Evolutionary conservation across 139 green algal genomes (phyloP), one percentile per base, ranked within the genome.

Genomic region (Chlorella sp.): DNA sequence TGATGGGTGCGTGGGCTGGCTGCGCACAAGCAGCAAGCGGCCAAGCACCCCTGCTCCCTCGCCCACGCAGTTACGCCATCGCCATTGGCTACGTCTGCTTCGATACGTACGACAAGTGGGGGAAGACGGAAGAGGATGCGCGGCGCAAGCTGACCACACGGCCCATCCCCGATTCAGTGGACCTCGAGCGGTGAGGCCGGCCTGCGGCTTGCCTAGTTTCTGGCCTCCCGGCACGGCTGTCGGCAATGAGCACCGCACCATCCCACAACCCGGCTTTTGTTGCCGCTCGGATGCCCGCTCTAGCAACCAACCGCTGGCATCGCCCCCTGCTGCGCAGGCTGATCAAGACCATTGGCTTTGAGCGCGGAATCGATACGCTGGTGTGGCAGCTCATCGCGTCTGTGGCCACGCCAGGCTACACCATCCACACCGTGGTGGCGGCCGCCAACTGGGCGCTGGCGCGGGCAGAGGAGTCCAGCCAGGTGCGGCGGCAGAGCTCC

Each of bases 311-410:
- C n/a, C n/a, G n/a, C n/a, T n/a, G n/a, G n/a, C n/a, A n/a, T n/a
- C n/a, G n/a, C n/a, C n/a, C n/a, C n/a, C n/a, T n/a, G n/a, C n/a
- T n/a, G n/a, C 44, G 69, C 85, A 92, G 86, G 67, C 63, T 95
- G 44, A 70, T 86, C 20, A 84, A 63, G 56, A 80, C 92, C 0
- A 84, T 95, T 39, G 88, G 89, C 13, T 72, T 87, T 28, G 93
- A 95, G 81, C 67, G 92, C 3, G 86, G 91, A 5, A 38, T 96
- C 38, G 93, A 97, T 85, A 95, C 94, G 18, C 74, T 96, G 30
- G 75, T 95, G 21, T 95, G 94, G 93, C 91, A 96, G 88, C 84
- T 96, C 47, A 87, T 95, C 18, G 94, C 94, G 1, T 94, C 89
- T 38, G 94, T 93, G 38, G 84, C 70, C 57, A 83, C 88, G n/a